Percentiles rank a stretch among this genome's conserved stretches.
Conservation (phyloP, 768 basidiomycete genomes). For the Naganishia antarctica region DNA sequence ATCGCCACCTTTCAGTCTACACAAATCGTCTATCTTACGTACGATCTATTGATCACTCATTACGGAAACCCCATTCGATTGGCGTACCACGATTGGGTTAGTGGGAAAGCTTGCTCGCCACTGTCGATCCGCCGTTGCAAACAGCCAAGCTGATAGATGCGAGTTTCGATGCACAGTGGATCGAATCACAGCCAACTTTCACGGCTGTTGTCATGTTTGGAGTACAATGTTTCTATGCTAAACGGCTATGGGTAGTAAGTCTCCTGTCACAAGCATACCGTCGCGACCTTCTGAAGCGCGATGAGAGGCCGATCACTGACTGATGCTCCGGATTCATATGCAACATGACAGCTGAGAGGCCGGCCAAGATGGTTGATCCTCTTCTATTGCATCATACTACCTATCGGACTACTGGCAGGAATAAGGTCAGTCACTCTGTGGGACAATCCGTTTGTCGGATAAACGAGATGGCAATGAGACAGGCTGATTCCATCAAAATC, state of each 20-base stretch:
- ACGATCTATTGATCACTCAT: not conserved
- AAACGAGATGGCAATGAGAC: no score
- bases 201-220: slow-evolving; percentile 11
- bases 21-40: slow-evolving; percentile 9
- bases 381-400: slow-evolving; percentile 11
- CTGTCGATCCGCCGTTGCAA: not conserved
- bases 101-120: not conserved
- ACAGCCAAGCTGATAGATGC: not conserved
- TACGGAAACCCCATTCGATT: slow-evolving; percentile 1
- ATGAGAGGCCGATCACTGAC: no score
- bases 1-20: slow-evolving; percentile 12
- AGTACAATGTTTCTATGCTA: slow-evolving; percentile 19
- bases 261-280: no score
- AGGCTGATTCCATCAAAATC: no score
- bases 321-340: not conserved
- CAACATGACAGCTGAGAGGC: slow-evolving; percentile 5
- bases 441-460: no score
- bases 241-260: slow-evolving; percentile 21
- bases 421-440: slow-evolving; percentile 11
- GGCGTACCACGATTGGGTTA: slow-evolving; percentile 19
- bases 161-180: not conserved
- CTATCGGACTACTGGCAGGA: slow-evolving; percentile 1
- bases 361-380: slow-evolving; percentile 2
- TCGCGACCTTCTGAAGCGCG: no score
- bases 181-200: slow-evolving; percentile 10